phyloP scores from a whole-genome alignment of 208 protist genomes.

The Lotmaria passim region DNA sequence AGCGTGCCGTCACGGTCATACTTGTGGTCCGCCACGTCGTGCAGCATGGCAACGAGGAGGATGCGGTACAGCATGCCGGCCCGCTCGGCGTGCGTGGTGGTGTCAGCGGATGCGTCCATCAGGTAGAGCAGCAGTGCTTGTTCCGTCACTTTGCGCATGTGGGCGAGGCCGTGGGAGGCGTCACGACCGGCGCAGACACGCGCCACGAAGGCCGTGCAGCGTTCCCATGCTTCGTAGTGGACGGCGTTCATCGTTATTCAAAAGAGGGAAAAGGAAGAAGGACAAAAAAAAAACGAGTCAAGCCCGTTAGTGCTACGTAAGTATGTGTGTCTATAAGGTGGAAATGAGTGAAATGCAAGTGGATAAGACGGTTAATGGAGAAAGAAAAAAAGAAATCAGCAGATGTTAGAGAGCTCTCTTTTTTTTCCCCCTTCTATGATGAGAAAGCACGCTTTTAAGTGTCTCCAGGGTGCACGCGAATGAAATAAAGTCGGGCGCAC shows the following conservation, averaged over 20 bases:
- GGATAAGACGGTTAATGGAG: no score
- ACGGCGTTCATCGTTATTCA: background rate
- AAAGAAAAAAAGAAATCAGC: no score
- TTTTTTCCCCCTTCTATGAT: no score
- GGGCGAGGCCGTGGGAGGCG: constrained; percentile 72
- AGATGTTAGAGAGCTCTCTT: no score
- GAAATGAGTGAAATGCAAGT: no score
- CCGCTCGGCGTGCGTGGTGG: background rate
- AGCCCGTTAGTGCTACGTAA: no score
- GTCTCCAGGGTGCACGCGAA: no score
- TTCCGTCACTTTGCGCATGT: constrained; percentile 83
- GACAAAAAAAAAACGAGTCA: background rate
- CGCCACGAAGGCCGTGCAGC: constrained; percentile 65
- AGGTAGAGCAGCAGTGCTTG: constrained; percentile 65
- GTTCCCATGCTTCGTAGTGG: constrained; percentile 68
- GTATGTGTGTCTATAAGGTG: no score
- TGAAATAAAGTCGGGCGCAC: no score
- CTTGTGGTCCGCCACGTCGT: constrained; percentile 91
- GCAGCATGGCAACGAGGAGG: constrained; percentile 85
- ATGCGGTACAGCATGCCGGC: constrained; percentile 47
- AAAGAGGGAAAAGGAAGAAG: background rate
- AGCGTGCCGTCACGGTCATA: constrained; percentile 66
- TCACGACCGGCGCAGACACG: constrained; percentile 67
- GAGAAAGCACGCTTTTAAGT: no score
- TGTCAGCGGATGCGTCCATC: constrained; percentile 33